phyloP scores from a whole-genome alignment of 2,329 filamentous ascomycete species.

The Aspergillus pseudonomiae region DNA sequence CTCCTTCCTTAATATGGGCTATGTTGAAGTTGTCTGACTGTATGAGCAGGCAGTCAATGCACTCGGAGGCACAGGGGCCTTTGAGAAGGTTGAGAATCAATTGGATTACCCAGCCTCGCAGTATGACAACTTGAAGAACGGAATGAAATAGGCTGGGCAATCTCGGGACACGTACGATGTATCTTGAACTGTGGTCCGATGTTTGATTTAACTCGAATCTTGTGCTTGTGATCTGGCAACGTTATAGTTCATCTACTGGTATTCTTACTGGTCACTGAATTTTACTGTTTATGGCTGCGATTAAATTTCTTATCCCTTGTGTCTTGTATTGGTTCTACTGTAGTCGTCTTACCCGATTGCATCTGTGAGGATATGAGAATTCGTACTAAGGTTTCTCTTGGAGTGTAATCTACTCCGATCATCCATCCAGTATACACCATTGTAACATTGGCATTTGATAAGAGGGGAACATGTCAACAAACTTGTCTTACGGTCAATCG shows the following conservation, averaged over 20 bases:
- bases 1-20: accelerated
- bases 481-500: too few relatives aligned
- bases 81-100: conserved; percentile 54
- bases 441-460: too few relatives aligned
- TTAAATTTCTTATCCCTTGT: not conserved
- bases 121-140: conserved; percentile 56
- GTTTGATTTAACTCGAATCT: not conserved
- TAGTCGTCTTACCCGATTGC: too few relatives aligned
- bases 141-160: conserved; percentile 17
- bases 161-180: not conserved
- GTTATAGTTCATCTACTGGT: not conserved
- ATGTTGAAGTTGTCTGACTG: not conserved
- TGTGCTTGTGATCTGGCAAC: not conserved
- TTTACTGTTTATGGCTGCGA: not conserved
- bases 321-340: not conserved
- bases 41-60: conserved; percentile 32
- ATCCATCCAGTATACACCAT: not conserved
- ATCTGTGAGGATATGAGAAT: not conserved
- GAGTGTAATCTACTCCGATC: not conserved
- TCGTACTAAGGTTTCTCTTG: not conserved
- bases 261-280: not conserved
- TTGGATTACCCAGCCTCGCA: conserved; percentile 56
- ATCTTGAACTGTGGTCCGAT: not conserved
- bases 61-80: conserved; percentile 34
- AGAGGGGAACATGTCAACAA: too few relatives aligned